Base-by-base conservation (phyloP, 805 yeast genomes). In the Wickerhamomyces ciferrii region DNA sequence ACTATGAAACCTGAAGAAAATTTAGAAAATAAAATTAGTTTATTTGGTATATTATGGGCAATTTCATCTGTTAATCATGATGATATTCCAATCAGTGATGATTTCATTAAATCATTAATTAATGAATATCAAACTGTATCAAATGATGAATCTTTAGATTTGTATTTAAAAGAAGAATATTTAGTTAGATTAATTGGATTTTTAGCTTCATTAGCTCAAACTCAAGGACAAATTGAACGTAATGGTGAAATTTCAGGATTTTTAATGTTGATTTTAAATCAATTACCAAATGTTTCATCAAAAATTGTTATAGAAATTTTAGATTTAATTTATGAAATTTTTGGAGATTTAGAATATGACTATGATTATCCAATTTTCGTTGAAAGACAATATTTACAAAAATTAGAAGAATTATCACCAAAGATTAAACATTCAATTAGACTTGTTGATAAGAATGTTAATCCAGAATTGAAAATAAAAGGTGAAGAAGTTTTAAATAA, bases 311-410 rank as follows among this genome's bases (percentile, higher is more conserved):
- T 81, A 37, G 92, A 84, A 50, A 67, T 83, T 23, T 63, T 87
- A 20, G 84, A 87, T 56, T 69, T 78, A 2, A 57, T 90, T 6
- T 88, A 80, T 63, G 97, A 89, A 49, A 71, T 90, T 7, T 94
- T 84, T 65, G 86, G 86, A 14, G 98, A 94, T 66, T 75, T 75
- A 34, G 67, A 62, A 5, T 84, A 72, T 55, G 75, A 70, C 15
- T 90, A 89, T 58, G 96, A 89, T 60, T 67, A 63, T 23, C 78
- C 79, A 4, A 76, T 87, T 1, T 92, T 84, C 62, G 86, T 84
- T 23, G 61, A 72, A 10, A 73, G 74, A 18, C 69, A 73, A 9
- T 76, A 80, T 54, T 57, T 78, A 34, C 46, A 56, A 1, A 59
- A 63, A 15, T 68, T 89, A 39, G 59, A 63, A 45, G 62, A 64